Conservation (phyloP, 163 green algal species). For the Picocystis sp. region DNA sequence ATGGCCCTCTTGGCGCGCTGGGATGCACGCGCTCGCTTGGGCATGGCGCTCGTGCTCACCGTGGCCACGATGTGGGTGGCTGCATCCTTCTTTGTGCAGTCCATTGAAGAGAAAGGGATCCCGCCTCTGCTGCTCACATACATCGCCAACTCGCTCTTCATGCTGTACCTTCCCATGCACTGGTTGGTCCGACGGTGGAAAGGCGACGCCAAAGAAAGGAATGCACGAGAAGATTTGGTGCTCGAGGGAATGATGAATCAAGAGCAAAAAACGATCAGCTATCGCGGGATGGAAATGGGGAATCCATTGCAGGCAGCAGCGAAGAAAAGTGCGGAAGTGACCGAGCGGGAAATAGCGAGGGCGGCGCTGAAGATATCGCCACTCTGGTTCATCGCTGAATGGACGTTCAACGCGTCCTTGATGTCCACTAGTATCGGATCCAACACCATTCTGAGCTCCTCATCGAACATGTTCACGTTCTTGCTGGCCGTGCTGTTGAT, state of each 20-base stretch:
- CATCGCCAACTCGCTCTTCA: conserved; percentile 74
- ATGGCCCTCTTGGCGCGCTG: no score
- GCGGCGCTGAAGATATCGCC: conserved; percentile 42
- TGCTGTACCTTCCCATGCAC: conserved; percentile 56
- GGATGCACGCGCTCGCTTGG: no score
- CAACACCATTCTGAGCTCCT: conserved; percentile 86
- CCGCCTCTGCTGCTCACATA: conserved; percentile 69
- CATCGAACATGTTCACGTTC: conserved; percentile 78
- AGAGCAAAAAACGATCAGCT: background rate
- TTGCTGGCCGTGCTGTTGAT: conserved; percentile 38
- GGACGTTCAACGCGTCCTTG: conserved; percentile 81
- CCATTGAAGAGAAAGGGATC: conserved; percentile 42
- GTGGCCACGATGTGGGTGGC: conserved; percentile 47
- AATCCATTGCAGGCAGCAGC: background rate
- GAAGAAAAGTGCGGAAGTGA: background rate
- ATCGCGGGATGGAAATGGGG: background rate
- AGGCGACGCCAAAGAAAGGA: no score
- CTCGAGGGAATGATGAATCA: no score
- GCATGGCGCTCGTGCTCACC: background rate
- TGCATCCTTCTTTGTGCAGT: conserved; percentile 56
- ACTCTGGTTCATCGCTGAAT: conserved; percentile 80
- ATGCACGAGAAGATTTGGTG: no score
- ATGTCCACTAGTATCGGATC: conserved; percentile 64
- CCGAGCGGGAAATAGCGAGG: background rate
- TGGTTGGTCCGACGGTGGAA: background rate